phyloP scores from a whole-genome alignment of 1,284 basidiomycete species.

The Uromyces viciae-fabae region DNA sequence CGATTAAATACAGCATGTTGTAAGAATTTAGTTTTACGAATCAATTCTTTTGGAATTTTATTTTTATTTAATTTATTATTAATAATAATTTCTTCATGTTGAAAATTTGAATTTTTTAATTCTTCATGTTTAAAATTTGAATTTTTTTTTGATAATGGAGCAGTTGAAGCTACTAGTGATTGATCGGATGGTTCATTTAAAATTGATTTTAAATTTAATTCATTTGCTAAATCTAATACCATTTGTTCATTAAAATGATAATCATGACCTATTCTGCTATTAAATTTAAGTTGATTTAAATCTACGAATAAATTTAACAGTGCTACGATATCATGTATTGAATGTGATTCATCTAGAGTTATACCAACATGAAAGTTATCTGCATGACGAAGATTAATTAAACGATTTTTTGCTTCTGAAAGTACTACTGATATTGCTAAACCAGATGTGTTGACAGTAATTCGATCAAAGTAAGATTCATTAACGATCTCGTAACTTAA shows the following conservation, averaged over 20 bases:
- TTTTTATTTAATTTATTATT: no score
- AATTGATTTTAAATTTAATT: constrained; percentile 47
- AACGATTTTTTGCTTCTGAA: constrained; percentile 64
- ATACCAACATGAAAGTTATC: constrained; percentile 76
- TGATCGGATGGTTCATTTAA: constrained; percentile 19
- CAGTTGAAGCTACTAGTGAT: constrained; percentile 31
- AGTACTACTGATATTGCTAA: constrained; percentile 68
- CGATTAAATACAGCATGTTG: constrained; percentile 80
- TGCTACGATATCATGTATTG: constrained; percentile 59
- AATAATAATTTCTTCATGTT: no score
- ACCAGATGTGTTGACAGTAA: constrained; percentile 70
- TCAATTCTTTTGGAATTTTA: constrained; percentile 58
- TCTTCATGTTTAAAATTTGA: no score
- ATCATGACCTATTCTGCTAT: constrained; percentile 25
- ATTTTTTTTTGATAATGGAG: constrained; percentile 1
- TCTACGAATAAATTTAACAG: constrained; percentile 77
- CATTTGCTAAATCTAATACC: constrained; percentile 51
- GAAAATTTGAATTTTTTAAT: no score
- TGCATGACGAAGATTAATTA: constrained; percentile 79
- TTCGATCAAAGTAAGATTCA: constrained; percentile 79
- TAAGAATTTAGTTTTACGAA: constrained; percentile 72
- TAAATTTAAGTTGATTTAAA: constrained; percentile 51
- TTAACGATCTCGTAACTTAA: constrained; percentile 66
- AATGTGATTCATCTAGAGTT: constrained; percentile 87
- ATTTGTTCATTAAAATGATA: constrained; percentile 47